Conservation (phyloP, 2,329 filamentous ascomycete species). For the Macrophomina tecta region DNA sequence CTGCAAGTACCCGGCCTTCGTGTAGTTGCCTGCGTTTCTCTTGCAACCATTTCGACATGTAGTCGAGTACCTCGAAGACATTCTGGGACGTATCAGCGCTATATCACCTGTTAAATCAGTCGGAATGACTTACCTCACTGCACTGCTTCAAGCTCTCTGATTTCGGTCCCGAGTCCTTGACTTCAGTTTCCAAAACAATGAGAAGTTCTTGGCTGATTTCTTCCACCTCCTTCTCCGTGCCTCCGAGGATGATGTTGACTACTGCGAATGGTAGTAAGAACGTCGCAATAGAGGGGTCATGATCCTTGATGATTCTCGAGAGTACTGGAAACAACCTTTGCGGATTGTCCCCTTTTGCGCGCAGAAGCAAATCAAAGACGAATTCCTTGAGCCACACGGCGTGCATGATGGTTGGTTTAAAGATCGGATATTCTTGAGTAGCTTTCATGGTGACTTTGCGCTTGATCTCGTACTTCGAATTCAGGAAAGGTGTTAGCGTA, state of each 20-base stretch:
- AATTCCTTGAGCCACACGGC: constrained; percentile 81
- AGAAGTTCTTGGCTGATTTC: constrained; percentile 76
- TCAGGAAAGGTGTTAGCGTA: constrained; percentile 85
- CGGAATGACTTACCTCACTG: constrained; percentile 73
- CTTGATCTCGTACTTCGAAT: constrained; percentile 72
- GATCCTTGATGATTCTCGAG: constrained; percentile 80
- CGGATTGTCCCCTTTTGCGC: constrained; percentile 75
- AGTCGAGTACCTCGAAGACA: constrained; percentile 89
- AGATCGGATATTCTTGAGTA: constrained; percentile 73
- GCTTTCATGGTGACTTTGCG: constrained; percentile 50
- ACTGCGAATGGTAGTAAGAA: constrained; percentile 89
- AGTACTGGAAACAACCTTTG: constrained; percentile 81
- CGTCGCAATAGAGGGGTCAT: constrained; percentile 83
- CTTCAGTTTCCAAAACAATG: constrained; percentile 71
- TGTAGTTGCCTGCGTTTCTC: constrained; percentile 66
- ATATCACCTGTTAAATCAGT: too few relatives aligned
- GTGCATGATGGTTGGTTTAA: constrained; percentile 71
- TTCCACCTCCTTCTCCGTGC: constrained; percentile 67
- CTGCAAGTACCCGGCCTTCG: constrained; percentile 49
- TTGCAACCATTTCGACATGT: constrained; percentile 88
- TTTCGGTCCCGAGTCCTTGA: constrained; percentile 61
- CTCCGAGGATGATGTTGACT: constrained; percentile 80
- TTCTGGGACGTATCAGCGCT: constrained; percentile 61
- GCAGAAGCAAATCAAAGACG: constrained; percentile 80
- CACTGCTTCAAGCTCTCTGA: constrained; percentile 81